phyloP scores from a whole-genome alignment of 2,329 filamentous ascomycete genomes.

The Orbilia blumenaviensis region DNA sequence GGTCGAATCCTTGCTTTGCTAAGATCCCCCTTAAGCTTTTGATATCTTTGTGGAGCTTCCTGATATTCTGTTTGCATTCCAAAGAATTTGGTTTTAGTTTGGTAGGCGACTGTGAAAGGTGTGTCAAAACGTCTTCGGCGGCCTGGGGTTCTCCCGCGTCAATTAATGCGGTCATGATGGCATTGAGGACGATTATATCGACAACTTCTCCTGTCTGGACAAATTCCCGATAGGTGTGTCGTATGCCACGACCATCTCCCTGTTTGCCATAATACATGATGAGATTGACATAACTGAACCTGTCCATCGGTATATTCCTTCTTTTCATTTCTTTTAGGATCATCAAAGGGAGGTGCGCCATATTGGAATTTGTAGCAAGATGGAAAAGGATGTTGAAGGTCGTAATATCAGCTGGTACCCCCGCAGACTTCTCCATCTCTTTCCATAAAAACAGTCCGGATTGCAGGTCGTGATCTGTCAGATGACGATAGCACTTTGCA shows the following conservation, averaged over 20 bases:
- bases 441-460: constrained; percentile 81
- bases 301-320: constrained; percentile 74
- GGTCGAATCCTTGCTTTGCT: constrained; percentile 46
- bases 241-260: constrained; percentile 76
- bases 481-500: constrained; percentile 72
- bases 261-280: constrained; percentile 85
- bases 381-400: constrained; percentile 96
- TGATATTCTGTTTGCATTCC: not conserved
- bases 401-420: constrained; percentile 73
- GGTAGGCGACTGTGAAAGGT: constrained; percentile 72
- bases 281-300: constrained; percentile 81
- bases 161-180: constrained; percentile 81
- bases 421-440: constrained; percentile 82
- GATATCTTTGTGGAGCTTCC: constrained; percentile 41
- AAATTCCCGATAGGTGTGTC: constrained; percentile 80
- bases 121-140: constrained; percentile 81
- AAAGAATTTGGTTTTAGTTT: not conserved
- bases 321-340: constrained; percentile 81
- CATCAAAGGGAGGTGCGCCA: constrained; percentile 83
- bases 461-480: constrained; percentile 71
- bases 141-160: constrained; percentile 77
- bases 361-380: constrained; percentile 82
- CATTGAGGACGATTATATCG: constrained; percentile 86
- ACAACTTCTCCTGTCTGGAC: constrained; percentile 87
- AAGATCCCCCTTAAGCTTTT: constrained; percentile 56